phyloP scores from a whole-genome alignment of 2,329 filamentous ascomycete species.

The Penicillium brasilianum region DNA sequence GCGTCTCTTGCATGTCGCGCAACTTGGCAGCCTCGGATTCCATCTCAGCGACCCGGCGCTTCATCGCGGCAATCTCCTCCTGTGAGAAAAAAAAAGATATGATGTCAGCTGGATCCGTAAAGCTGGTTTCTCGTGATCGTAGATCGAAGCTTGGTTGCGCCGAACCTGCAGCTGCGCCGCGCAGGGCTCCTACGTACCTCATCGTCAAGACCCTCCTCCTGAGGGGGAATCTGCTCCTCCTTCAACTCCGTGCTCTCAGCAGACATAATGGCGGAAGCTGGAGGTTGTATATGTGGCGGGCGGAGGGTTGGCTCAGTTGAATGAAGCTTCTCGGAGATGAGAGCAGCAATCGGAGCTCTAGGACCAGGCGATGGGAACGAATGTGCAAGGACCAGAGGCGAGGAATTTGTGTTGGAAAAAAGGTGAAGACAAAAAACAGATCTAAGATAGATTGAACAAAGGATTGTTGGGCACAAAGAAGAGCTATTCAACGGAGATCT shows the following conservation, averaged over 20 bases:
- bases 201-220: constrained; percentile 51
- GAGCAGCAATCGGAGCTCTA: constrained; percentile 21
- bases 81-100: constrained; percentile 33
- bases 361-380: not conserved
- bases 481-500: constrained; percentile 19
- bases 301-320: constrained; percentile 1
- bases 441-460: constrained; percentile 1
- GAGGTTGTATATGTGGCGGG: constrained; percentile 7
- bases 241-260: constrained; percentile 45
- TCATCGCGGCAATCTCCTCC: constrained; percentile 88
- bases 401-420: not conserved
- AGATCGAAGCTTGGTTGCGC: not conserved
- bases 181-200: constrained; percentile 43
- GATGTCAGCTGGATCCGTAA: not conserved
- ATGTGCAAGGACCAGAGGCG: not conserved
- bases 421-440: not conserved
- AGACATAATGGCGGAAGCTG: constrained; percentile 34
- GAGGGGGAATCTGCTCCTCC: constrained; percentile 44
- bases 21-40: constrained; percentile 86
- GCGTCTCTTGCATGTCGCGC: constrained; percentile 81
- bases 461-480: constrained; percentile 9
- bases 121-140: not conserved
- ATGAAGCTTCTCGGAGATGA: constrained; percentile 15
- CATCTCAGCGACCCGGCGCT: constrained; percentile 85
- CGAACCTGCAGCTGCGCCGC: constrained; percentile 4